phyloP scores from a whole-genome alignment of 2,329 filamentous ascomycete genomes.

The Coniochaeta pulveracea region DNA sequence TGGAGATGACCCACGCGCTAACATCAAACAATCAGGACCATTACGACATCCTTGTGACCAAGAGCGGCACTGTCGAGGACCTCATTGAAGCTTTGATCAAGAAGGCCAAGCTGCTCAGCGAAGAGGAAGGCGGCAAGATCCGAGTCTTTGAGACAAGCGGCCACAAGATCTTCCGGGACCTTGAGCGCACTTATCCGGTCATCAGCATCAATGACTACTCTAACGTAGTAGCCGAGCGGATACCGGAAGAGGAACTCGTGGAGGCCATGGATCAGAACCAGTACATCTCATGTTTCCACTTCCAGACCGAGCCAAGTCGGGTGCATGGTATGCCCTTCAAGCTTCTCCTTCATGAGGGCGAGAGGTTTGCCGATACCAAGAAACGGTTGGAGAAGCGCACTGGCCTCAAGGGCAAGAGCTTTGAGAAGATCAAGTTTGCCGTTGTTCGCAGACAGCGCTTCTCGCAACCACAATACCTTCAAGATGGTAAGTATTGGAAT shows the following conservation, averaged over 20 bases:
- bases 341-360: slow-evolving; percentile 76
- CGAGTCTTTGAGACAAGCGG: slow-evolving; percentile 75
- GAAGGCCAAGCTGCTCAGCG: slow-evolving; percentile 69
- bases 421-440: slow-evolving; percentile 97
- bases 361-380: slow-evolving; percentile 83
- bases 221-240: slow-evolving; percentile 66
- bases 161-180: slow-evolving; percentile 74
- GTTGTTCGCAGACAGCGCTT: slow-evolving; percentile 62
- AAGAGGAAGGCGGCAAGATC: slow-evolving; percentile 56
- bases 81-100: slow-evolving; percentile 65
- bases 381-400: slow-evolving; percentile 88
- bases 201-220: slow-evolving; percentile 78
- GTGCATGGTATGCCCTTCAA: slow-evolving; percentile 84
- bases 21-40: slow-evolving; percentile 62
- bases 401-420: slow-evolving; percentile 92
- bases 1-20: too few relatives aligned
- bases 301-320: slow-evolving; percentile 78
- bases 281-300: slow-evolving; percentile 77
- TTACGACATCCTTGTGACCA: slow-evolving; percentile 75
- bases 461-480: slow-evolving; percentile 70
- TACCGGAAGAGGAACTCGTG: slow-evolving; percentile 57
- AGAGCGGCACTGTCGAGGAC: slow-evolving; percentile 72
- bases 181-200: slow-evolving; percentile 61
- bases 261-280: slow-evolving; percentile 40
- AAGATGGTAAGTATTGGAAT: slow-evolving; percentile 58